Evolutionary conservation across 139 green algal genomes (phyloP), one percentile per base, ranked within the genome.

Genomic region (Tetradesmus obliquus): DNA sequence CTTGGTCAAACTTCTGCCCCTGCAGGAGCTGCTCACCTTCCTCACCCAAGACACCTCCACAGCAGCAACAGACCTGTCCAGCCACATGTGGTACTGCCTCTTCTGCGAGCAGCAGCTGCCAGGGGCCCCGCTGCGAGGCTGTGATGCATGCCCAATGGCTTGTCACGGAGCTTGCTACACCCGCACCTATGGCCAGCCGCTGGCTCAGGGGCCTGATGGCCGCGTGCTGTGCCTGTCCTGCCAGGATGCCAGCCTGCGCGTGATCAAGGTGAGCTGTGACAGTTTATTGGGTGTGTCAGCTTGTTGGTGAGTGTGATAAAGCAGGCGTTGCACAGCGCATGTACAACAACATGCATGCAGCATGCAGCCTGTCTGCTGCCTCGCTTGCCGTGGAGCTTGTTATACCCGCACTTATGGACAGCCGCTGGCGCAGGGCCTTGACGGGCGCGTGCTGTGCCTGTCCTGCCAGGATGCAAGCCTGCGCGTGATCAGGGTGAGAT

Each of bases 41-140:
- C 15, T 76, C 2, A 24, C 66, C 66, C 66, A 76, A 5, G 66
- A 76, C 66, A 76, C 66, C 15, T 20, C 8, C 66, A 24, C 15
- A n/a, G 1, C 66, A 5, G 1, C 66, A 5, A 76, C 66, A 17
- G 66, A 76, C 66, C n/a, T 76, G 66, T 76, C 66, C 66, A 76
- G 66, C 55, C 86, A 90, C 86, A 83, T 90, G 86, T 90, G 86
- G 86, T 90, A 90, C 86, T 90, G 86, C 86, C 86, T 90, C 20
- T 83, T 90, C 53, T 90, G 86, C 76, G 86, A 90, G 71, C 22
- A 90, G 60, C 51, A 72, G 20, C 69, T 90, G 71, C 86, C 86
- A 6, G 69, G 71, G 5, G 86, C 71, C 2, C 86, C 86, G 1
- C 53, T 90, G 0, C 19, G 74, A 1, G n/a, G 51, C 80, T 90